phyloP scores from a whole-genome alignment of 495 filamentous ascomycete genomes.

The Neurospora sp. region DNA sequence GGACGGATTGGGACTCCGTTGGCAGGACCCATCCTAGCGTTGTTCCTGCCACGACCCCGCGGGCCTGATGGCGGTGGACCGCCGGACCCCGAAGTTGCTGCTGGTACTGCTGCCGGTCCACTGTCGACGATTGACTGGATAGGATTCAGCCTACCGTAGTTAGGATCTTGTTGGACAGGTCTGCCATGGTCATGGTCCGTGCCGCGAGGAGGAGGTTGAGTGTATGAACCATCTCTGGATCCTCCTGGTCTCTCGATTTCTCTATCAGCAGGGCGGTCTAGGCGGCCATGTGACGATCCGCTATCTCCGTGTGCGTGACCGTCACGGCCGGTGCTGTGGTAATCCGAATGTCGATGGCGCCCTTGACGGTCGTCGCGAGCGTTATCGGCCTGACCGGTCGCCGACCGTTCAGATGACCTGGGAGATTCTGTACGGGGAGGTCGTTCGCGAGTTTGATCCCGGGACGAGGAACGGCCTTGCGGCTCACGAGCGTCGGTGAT shows the following conservation, averaged over 20 bases:
- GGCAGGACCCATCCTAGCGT: constrained; percentile 19
- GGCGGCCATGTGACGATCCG: constrained; percentile 8
- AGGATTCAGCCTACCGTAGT: constrained; percentile 49
- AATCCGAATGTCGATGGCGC: constrained; percentile 30
- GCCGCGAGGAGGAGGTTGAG: constrained; percentile 17
- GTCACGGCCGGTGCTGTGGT: constrained; percentile 26
- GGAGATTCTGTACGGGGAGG: constrained; percentile 42
- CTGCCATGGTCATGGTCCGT: constrained; percentile 47
- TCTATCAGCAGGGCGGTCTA: constrained; percentile 22
- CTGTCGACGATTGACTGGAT: constrained; percentile 39
- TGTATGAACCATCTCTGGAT: constrained; percentile 21
- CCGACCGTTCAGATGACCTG: constrained; percentile 31
- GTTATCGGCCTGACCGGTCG: constrained; percentile 25
- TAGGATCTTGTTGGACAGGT: constrained; percentile 48
- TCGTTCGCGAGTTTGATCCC: constrained; percentile 33
- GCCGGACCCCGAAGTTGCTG: not conserved
- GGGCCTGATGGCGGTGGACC: constrained; percentile 64
- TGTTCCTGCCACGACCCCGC: constrained; percentile 40
- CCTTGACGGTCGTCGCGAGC: constrained; percentile 36
- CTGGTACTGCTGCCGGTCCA: constrained; percentile 1
- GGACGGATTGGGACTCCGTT: constrained; percentile 25
- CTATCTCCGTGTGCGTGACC: constrained; percentile 24
- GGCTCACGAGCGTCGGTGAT: constrained; percentile 31
- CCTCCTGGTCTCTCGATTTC: constrained; percentile 22
- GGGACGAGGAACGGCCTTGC: constrained; percentile 21